Percentiles rank a stretch among this genome's conserved stretches.
Evolutionary conservation across 257 asterid species (phyloP).

Genomic region (Marsdenia floribunda): DNA sequence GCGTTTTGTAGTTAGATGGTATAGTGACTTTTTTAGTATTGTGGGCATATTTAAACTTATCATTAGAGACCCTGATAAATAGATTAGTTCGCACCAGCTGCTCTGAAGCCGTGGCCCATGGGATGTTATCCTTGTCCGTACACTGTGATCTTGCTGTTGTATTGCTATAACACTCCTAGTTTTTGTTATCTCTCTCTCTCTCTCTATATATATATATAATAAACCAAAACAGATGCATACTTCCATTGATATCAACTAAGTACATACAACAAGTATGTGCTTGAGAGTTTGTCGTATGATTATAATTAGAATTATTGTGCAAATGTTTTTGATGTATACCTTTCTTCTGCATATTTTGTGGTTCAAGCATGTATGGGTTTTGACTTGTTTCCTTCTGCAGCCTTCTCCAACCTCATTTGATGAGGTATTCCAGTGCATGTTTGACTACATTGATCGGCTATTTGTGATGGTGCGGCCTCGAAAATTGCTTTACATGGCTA

Average conservation of each 20-base stretch:
- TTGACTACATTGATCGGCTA: conserved; percentile 91
- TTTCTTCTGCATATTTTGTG: not conserved
- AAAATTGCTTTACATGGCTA: conserved; percentile 88
- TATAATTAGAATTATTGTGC: not conserved
- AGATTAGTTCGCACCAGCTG: not conserved
- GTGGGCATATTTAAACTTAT: not conserved
- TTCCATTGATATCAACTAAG: not conserved
- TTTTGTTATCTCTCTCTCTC: not conserved
- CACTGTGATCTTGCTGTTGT: not conserved
- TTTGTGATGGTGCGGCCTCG: conserved; percentile 94
- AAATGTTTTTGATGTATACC: not conserved
- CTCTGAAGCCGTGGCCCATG: not conserved
- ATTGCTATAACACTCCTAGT: not conserved
- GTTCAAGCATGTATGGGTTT: not conserved
- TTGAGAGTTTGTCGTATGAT: not conserved
- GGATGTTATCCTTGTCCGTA: not conserved
- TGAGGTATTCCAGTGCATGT: conserved; percentile 89
- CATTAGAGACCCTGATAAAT: not conserved
- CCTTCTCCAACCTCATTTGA: conserved; percentile 91
- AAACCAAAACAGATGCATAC: not conserved
- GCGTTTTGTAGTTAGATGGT: not conserved
- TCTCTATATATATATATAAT: not conserved
- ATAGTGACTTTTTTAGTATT: not conserved
- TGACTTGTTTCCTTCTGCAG: conserved; percentile 45
- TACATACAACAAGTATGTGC: not conserved